These are phyloP conservation scores for Gymnopilus junonius DNA, from an alignment of 768 basidiomycete genomes.

Conservation along the genomic window DNA sequence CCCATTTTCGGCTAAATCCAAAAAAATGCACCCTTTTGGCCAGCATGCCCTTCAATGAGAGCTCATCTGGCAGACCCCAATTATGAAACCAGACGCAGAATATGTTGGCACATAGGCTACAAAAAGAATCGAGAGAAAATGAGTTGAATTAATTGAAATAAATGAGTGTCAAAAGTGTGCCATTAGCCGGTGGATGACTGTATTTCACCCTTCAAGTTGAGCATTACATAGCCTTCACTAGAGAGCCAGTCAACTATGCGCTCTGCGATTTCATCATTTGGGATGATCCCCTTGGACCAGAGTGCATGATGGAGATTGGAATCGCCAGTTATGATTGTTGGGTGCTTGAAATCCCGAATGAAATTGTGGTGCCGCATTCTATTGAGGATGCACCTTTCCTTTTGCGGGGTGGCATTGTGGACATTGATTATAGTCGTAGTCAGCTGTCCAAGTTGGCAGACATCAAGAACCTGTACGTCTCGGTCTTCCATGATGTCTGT, in stretches of 20 bases:
- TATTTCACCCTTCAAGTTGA: slow-evolving; percentile 23
- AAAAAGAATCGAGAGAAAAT: too few species aligned
- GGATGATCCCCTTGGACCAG: slow-evolving; percentile 11
- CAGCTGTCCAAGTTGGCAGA: slow-evolving; percentile 17
- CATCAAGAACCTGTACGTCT: slow-evolving; percentile 28
- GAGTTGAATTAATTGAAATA: too few species aligned
- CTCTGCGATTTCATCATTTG: not conserved
- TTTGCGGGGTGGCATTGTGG: slow-evolving; percentile 24
- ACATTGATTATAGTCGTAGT: slow-evolving; percentile 26
- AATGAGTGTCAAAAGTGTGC: too few species aligned
- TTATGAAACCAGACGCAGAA: too few species aligned
- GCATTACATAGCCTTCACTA: slow-evolving; percentile 9
- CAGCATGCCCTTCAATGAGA: too few species aligned
- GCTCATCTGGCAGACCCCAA: too few species aligned
- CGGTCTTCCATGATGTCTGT: slow-evolving; percentile 25
- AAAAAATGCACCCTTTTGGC: too few species aligned
- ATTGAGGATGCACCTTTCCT: slow-evolving; percentile 8
- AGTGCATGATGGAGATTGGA: slow-evolving; percentile 28
- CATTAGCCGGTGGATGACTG: too few species aligned
- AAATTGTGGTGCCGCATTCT: not conserved
- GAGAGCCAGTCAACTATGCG: slow-evolving; percentile 23
- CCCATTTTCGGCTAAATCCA: too few species aligned
- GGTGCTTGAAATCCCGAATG: slow-evolving; percentile 10
- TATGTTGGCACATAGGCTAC: too few species aligned
- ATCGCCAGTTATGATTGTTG: slow-evolving; percentile 28